Base-by-base conservation (phyloP, 495 filamentous ascomycete genomes). In the Thozetella sp. region DNA sequence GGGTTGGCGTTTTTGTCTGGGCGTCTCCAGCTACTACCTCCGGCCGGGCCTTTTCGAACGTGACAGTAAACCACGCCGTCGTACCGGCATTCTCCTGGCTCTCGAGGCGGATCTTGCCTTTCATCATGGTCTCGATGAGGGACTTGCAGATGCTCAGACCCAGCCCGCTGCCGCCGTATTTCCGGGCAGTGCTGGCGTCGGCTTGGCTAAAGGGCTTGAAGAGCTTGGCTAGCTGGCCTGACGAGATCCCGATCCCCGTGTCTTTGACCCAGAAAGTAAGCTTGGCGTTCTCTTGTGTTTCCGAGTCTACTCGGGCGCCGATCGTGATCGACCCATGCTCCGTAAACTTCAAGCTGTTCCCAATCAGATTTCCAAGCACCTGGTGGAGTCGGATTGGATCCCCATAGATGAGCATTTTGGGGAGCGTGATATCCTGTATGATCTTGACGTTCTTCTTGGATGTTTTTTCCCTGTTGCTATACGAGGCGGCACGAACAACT, bases 121-220 rank as follows among this genome's bases (percentile, higher is more conserved):
- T 85, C 77, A 97, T 90, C 63, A 96, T 94, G 55, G 91, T 92
- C 74, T 96, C 91, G 58, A 97, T 93, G 53, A 97, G 86, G 1
- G 94, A 93, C 72, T 96, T 97, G 83, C 93, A 97, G 62, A 97
- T 97, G 66, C 90, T 93, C 46, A 97, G 77, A 1, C 93, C 93
- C 9, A 97, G 87, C 22, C 93, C 93, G 69, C 91, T 96, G 40
- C 93, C 93, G 53, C 93, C 93, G 61, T 95, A 96, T 58, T 91
- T 93, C 34, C 93, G 78, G 50, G 93, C 91, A 1, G 92, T 95
- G 51, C 90, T 93, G 51, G 85, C 88, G 73, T 97, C 93, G 2
- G 92, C 92, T 72, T 97, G 93, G 56, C 90, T 92, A 71, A 97
- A 97, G 0, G 93, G 93, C 52, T 88, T 85, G 85, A 97, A 97